Evolutionary conservation across 306 rosid genomes (phyloP), one percentile per base, ranked within the genome.

Genomic region (Vigna radiata): DNA sequence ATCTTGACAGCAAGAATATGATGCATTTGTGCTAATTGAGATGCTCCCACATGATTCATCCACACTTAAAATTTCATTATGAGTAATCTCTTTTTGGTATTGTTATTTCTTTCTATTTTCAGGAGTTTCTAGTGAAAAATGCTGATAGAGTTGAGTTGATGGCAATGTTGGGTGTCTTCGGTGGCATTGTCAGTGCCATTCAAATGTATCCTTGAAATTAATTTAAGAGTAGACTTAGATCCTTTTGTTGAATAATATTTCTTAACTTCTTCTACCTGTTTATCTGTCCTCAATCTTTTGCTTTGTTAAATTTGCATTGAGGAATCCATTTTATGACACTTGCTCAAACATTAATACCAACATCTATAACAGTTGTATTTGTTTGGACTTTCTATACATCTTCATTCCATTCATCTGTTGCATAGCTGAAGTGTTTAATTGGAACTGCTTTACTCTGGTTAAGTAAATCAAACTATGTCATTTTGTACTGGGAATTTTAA

Each of bases 91-190:
- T 39, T 67, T 21, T 60, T 68, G 17, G 18, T 65, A 17, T 73
- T 62, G 23, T 46, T 59, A 52, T 72, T 56, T 68, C 52, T 53
- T 69, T 80, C 39, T 16, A 50, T 43, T 61, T 85, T 82, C 90
- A 91, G 97, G 97, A 92, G 84, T 92, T 88, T 85, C 84, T 92
- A 7, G 96, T 90, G 87, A 92, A 90, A 85, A 88, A 71, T 79
- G 96, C 93, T 25, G 93, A 92, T 81, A 87, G 93, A 81, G 89
- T 92, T 71, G 97, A 92, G 80, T 87, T 92, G 59, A 87, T 92
- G 96, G 85, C 97, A 72, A 84, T 92, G 93, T 85, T 90, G 56
- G 97, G 96, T 43, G 29, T 78, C 70, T 90, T 90, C 63, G 97
- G 93, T 78, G 93, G 90, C 86, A 83, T 90, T 76, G 12, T 88